Conservation (phyloP, 371 early-diverging fungal genomes). For the Chytridium lagenaria region DNA sequence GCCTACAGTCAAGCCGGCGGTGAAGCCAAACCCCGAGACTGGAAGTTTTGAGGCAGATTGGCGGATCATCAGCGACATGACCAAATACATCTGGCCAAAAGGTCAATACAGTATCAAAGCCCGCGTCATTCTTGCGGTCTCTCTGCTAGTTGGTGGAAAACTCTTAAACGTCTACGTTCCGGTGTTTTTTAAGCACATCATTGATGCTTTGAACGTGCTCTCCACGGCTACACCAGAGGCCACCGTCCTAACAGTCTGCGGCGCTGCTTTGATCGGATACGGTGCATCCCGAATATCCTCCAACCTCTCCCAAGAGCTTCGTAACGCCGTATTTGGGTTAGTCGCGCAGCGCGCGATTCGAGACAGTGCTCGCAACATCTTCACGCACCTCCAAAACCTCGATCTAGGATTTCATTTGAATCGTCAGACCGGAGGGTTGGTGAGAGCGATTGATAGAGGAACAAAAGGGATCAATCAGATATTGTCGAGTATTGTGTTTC, state of each 20-base stretch:
- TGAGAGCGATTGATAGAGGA: conserved; percentile 95
- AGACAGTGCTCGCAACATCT: conserved; percentile 83
- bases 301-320: conserved; percentile 82
- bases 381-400: conserved; percentile 82
- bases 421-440: conserved; percentile 93
- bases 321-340: conserved; percentile 89
- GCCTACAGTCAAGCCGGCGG: background rate
- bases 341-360: conserved; percentile 96
- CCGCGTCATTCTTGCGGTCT: conserved; percentile 68
- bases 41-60: conserved; percentile 48
- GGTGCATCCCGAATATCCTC: conserved; percentile 90
- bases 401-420: conserved; percentile 89
- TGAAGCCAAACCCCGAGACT: background rate
- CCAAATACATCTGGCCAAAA: conserved; percentile 90
- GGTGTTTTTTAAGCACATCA: conserved; percentile 87
- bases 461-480: conserved; percentile 97
- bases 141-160: conserved; percentile 69
- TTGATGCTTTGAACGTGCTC: conserved; percentile 69
- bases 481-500: conserved; percentile 90
- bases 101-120: conserved; percentile 70
- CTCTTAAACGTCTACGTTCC: conserved; percentile 94
- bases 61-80: conserved; percentile 78
- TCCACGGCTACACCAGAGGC: conserved; percentile 29
- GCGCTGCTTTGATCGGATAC: conserved; percentile 89
- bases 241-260: conserved; percentile 75